Evolutionary conservation across 2,329 filamentous ascomycete genomes (phyloP).

Genomic region (Fusarium anguioides): DNA sequence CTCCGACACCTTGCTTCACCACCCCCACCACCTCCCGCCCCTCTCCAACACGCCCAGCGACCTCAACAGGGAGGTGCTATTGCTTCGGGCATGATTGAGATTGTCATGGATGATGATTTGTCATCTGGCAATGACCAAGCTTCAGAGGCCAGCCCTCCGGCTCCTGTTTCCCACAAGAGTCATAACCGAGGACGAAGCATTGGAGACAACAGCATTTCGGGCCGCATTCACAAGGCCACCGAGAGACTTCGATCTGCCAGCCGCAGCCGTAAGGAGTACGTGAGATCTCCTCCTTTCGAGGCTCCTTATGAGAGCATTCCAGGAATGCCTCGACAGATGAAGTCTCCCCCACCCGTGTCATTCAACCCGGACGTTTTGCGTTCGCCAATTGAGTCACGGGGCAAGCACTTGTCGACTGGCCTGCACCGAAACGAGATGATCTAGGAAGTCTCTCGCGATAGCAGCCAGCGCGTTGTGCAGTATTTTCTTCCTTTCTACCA

Average conservation of each 20-base stretch:
- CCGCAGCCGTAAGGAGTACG: constrained; percentile 61
- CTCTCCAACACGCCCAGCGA: constrained; percentile 59
- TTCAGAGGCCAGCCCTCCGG: constrained; percentile 40
- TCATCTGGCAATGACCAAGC: constrained; percentile 39
- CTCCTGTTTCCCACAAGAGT: constrained; percentile 55
- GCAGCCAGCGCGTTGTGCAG: constrained; percentile 4
- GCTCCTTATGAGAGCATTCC: constrained; percentile 58
- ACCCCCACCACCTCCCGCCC: constrained; percentile 71
- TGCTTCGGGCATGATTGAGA: constrained; percentile 70
- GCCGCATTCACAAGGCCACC: constrained; percentile 66
- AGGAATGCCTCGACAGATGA: constrained; percentile 43
- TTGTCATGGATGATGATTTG: constrained; percentile 72
- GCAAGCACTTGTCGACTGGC: constrained; percentile 61
- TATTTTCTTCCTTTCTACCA: constrained; percentile 31
- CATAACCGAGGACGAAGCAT: constrained; percentile 69
- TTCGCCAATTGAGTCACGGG: constrained; percentile 48
- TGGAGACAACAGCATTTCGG: constrained; percentile 63
- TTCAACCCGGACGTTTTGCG: constrained; percentile 53
- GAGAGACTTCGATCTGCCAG: constrained; percentile 71
- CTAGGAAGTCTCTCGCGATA: constrained; percentile 47
- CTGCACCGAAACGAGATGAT: constrained; percentile 68
- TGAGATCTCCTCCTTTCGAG: constrained; percentile 44
- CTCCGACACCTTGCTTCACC: too few relatives aligned
- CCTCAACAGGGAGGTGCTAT: constrained; percentile 58
- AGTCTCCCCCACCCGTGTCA: constrained; percentile 52